Conservation (phyloP, 768 basidiomycete genomes). For the Coprinellus micaceus region DNA sequence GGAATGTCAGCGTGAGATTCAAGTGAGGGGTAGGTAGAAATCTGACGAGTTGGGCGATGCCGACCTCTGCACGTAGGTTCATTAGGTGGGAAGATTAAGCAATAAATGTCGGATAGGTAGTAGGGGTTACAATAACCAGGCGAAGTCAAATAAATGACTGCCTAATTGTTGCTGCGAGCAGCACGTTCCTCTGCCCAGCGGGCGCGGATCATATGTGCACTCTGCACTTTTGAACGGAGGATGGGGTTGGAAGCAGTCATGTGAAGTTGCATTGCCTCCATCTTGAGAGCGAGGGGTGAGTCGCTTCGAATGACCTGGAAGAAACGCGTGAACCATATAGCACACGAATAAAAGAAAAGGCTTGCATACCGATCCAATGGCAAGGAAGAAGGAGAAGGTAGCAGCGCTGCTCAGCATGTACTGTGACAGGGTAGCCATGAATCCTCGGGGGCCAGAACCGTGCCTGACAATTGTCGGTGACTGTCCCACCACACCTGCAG, state of each 20-base stretch:
- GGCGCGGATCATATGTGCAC: constrained; percentile 64
- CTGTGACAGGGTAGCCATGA: constrained; percentile 88
- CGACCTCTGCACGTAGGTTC: no score
- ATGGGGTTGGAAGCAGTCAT: constrained; percentile 46
- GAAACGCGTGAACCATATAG: constrained; percentile 9
- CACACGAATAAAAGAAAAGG: neutral
- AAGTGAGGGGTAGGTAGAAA: no score
- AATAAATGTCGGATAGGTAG: neutral
- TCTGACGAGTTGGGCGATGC: no score
- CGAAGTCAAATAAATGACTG: neutral
- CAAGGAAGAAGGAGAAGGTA: constrained; percentile 95
- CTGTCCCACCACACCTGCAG: neutral
- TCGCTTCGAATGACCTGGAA: constrained; percentile 88
- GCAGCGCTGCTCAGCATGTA: constrained; percentile 99
- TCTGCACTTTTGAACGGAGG: constrained; percentile 63
- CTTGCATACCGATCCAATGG: constrained; percentile 78
- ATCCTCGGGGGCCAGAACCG: constrained; percentile 88
- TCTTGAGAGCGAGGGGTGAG: constrained; percentile 49
- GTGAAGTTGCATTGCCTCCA: constrained; percentile 63
- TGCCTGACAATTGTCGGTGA: constrained; percentile 44
- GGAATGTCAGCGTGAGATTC: no score
- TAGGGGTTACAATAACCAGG: neutral
- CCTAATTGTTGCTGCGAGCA: constrained; percentile 20
- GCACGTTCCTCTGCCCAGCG: constrained; percentile 69
- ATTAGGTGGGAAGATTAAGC: neutral